Evolutionary conservation across 192 early-diverging fungal species (phyloP).

Genomic region (Spinellus fusiger): DNA sequence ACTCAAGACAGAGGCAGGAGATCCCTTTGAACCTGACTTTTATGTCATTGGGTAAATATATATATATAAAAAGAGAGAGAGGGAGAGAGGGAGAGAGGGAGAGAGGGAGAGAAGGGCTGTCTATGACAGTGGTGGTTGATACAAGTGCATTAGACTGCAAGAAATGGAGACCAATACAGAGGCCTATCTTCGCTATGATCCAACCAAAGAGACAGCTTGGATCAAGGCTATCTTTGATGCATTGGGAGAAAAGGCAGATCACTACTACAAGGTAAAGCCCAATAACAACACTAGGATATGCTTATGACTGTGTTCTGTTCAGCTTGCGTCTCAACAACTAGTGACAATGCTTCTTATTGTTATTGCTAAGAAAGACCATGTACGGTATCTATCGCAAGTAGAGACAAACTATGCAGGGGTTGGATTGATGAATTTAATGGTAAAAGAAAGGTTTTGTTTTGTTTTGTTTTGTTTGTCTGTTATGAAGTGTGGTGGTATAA

Average conservation of each 20-base stretch:
- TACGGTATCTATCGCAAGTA: constrained; percentile 53
- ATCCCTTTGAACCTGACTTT: constrained; percentile 47
- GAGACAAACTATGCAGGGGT: constrained; percentile 67
- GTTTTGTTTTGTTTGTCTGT: neutral
- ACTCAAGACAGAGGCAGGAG: constrained; percentile 30
- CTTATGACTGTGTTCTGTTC: neutral
- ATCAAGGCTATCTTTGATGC: constrained; percentile 59
- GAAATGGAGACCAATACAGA: constrained; percentile 84
- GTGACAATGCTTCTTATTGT: constrained; percentile 87
- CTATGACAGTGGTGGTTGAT: too few relatives aligned
- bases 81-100: too few relatives aligned
- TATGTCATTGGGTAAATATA: constrained; percentile 64
- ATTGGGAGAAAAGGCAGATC: constrained; percentile 44
- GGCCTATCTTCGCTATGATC: constrained; percentile 79
- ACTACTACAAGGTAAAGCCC: constrained; percentile 54
- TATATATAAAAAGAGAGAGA: neutral
- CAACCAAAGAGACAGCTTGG: constrained; percentile 79
- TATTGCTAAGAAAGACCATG: constrained; percentile 55
- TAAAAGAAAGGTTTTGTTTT: constrained; percentile 11
- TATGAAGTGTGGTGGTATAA: neutral
- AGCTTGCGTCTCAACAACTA: constrained; percentile 75
- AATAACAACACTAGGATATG: neutral
- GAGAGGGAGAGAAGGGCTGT: too few relatives aligned
- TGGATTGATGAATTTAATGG: constrained; percentile 78
- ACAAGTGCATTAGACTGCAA: constrained; percentile 64